A percentile compares a stretch with the other conserved stretches of the same genome.
phyloP scores from a whole-genome alignment of 2,329 filamentous ascomycete genomes.

The Phoma sp. region DNA sequence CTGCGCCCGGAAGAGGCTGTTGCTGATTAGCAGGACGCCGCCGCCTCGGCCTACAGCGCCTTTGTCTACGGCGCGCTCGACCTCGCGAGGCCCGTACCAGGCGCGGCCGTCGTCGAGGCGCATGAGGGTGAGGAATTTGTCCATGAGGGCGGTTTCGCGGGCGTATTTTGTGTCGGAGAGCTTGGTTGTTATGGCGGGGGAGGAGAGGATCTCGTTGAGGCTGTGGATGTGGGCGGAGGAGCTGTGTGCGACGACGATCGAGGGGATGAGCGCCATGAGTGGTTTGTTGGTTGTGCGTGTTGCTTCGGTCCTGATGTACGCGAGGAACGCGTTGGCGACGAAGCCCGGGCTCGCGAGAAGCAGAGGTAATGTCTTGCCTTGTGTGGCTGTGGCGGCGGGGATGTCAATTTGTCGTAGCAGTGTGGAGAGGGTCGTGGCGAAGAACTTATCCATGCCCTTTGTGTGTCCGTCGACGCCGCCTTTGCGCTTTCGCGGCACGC shows the following conservation, averaged over 20 bases:
- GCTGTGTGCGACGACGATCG: slow-evolving; percentile 77
- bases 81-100: slow-evolving; percentile 86
- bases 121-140: slow-evolving; percentile 78
- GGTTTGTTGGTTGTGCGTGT: slow-evolving; percentile 75
- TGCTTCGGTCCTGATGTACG: slow-evolving; percentile 69
- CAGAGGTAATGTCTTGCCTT: slow-evolving; percentile 61
- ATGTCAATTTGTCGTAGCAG: slow-evolving; percentile 82
- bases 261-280: slow-evolving; percentile 67
- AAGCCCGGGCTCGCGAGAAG: slow-evolving; percentile 91
- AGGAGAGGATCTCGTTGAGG: slow-evolving; percentile 85
- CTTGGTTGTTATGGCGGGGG: slow-evolving; percentile 75
- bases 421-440: slow-evolving; percentile 75
- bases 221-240: slow-evolving; percentile 87
- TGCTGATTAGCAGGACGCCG: slow-evolving; percentile 84
- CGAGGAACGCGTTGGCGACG: slow-evolving; percentile 79
- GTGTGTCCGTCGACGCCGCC: slow-evolving; percentile 67
- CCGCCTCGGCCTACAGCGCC: slow-evolving; percentile 89
- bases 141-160: slow-evolving; percentile 82
- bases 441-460: slow-evolving; percentile 79
- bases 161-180: slow-evolving; percentile 89
- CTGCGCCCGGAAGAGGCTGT: slow-evolving; percentile 83
- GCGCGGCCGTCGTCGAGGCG: slow-evolving; percentile 85
- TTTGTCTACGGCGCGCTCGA: slow-evolving; percentile 81
- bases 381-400: slow-evolving; percentile 11
- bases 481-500: slow-evolving; percentile 71